phyloP scores from a whole-genome alignment of 192 early-diverging fungal species.

The Nowakowskiella sp. region DNA sequence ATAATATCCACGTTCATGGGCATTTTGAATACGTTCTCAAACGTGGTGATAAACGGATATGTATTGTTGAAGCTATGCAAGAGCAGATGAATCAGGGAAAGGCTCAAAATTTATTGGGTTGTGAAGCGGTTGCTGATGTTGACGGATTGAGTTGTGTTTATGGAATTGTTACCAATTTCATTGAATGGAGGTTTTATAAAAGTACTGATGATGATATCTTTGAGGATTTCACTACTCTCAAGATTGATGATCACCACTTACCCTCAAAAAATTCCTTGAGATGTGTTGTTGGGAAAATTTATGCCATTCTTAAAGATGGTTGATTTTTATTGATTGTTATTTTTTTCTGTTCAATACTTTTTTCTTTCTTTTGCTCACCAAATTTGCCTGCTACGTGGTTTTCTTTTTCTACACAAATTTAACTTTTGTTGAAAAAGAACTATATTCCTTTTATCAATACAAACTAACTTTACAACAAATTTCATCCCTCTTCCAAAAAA shows the following conservation, averaged over 20 bases:
- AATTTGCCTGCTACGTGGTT: too few relatives aligned
- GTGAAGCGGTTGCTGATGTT: conserved; percentile 16
- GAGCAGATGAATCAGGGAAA: conserved; percentile 12
- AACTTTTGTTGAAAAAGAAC: too few relatives aligned
- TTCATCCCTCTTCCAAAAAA: too few relatives aligned
- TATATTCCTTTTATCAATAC: too few relatives aligned
- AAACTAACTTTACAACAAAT: too few relatives aligned
- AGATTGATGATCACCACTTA: not conserved
- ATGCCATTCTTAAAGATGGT: conserved; percentile 18
- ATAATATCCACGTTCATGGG: conserved; percentile 4
- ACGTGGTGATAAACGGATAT: conserved; percentile 4
- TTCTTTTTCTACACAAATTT: too few relatives aligned
- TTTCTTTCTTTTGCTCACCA: too few relatives aligned
- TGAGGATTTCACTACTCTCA: conserved; percentile 4
- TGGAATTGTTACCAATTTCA: conserved; percentile 15
- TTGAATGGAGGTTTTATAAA: conserved; percentile 16
- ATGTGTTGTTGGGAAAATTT: conserved; percentile 17
- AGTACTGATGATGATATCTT: conserved; percentile 17
- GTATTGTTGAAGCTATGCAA: conserved; percentile 16
- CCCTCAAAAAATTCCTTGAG: conserved; percentile 8
- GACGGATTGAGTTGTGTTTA: conserved; percentile 4
- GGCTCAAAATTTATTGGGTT: too few relatives aligned
- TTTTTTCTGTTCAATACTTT: too few relatives aligned
- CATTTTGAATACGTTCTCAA: conserved; percentile 14
- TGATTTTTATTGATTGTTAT: too few relatives aligned